A percentile compares a stretch with the other conserved stretches of the same genome.
Conservation (phyloP, 2,329 filamentous ascomycete species). For the Alternaria viburni region DNA sequence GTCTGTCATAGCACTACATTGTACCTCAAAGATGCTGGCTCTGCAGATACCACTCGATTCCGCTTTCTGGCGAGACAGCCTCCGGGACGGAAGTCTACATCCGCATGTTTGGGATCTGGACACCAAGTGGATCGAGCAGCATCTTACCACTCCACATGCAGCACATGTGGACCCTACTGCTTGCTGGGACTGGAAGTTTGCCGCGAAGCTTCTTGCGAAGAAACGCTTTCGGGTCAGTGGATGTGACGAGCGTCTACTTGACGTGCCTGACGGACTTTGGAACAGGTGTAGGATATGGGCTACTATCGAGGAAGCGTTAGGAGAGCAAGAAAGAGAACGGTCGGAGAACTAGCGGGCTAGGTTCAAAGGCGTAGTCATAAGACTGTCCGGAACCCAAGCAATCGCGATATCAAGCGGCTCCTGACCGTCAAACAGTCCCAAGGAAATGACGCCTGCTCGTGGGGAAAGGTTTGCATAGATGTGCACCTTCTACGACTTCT, state of each 20-base stretch:
- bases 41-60: constrained; percentile 26
- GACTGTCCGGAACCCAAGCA: neutral
- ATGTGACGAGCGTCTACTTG: constrained; percentile 14
- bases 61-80: constrained; percentile 32
- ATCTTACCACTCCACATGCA: neutral
- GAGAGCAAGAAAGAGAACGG: neutral
- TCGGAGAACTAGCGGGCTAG: neutral
- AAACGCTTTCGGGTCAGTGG: constrained; percentile 18
- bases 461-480: neutral
- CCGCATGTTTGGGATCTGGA: constrained; percentile 37
- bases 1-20: constrained; percentile 25
- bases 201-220: constrained; percentile 21
- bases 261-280: constrained; percentile 28
- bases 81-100: constrained; percentile 27
- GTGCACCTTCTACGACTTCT: neutral
- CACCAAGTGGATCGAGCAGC: constrained; percentile 12
- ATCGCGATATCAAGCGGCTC: neutral
- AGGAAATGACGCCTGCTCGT: neutral
- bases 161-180: neutral
- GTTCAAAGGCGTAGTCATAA: neutral
- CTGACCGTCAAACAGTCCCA: neutral
- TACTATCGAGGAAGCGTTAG: constrained; percentile 24
- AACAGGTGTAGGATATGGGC: constrained; percentile 38
- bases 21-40: constrained; percentile 25
- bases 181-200: constrained; percentile 25